Evolutionary conservation across 805 yeast genomes (phyloP).

Genomic region (Ogataea paradorogensis): DNA sequence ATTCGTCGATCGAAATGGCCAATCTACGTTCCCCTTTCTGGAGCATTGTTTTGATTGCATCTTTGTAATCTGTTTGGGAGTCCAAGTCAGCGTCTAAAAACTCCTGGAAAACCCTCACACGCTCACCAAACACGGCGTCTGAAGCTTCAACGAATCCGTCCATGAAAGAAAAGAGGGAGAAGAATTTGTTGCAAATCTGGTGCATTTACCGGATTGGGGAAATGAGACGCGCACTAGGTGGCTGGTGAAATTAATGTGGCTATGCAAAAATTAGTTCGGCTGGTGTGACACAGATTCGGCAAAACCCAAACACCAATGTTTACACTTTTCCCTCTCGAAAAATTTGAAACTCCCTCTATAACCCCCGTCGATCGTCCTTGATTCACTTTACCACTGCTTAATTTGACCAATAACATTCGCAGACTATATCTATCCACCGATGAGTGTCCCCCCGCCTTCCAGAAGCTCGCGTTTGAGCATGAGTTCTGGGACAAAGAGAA

Average conservation of each 20-base stretch:
- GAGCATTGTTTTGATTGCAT: slow-evolving; percentile 70
- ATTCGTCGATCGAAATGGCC: slow-evolving; percentile 76
- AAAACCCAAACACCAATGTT: slow-evolving; percentile 11
- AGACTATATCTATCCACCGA: slow-evolving; percentile 1
- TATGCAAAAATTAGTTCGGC: background rate
- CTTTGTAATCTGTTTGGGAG: slow-evolving; percentile 59
- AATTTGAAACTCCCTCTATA: slow-evolving; percentile 12
- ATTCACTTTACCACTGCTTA: slow-evolving; percentile 3
- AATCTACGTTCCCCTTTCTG: slow-evolving; percentile 63
- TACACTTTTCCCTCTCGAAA: slow-evolving; percentile 12
- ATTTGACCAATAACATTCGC: slow-evolving; percentile 3
- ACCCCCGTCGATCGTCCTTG: slow-evolving; percentile 13
- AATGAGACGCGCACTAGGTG: slow-evolving; percentile 10
- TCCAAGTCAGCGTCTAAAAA: slow-evolving; percentile 57
- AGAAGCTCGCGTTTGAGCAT: slow-evolving; percentile 21
- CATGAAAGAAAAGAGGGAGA: slow-evolving; percentile 15
- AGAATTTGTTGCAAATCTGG: slow-evolving; percentile 7
- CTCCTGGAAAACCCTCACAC: slow-evolving; percentile 85
- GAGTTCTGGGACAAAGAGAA: slow-evolving; percentile 28
- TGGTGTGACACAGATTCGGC: slow-evolving; percentile 1
- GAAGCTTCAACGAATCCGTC: slow-evolving; percentile 28
- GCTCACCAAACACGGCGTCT: slow-evolving; percentile 60
- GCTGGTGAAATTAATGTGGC: background rate
- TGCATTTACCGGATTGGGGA: slow-evolving; percentile 8
- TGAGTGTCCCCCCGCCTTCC: slow-evolving; percentile 16